Conservation (phyloP, 148 eudicot species). For the Bassia scoparia region DNA sequence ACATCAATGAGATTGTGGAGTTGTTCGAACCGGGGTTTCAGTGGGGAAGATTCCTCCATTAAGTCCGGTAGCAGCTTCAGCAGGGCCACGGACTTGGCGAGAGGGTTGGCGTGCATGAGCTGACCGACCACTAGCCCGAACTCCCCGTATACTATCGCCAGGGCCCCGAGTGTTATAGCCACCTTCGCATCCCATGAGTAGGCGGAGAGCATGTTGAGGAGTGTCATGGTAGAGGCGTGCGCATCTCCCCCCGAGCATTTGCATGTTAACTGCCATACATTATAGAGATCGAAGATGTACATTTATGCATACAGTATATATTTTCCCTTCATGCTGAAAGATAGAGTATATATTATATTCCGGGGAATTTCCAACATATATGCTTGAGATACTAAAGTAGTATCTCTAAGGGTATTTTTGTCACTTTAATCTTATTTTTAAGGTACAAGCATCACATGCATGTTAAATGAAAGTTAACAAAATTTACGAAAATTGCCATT, state of each 20-base stretch:
- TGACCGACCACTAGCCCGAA: constrained; percentile 79
- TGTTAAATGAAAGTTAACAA: too few relatives aligned
- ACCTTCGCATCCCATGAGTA: constrained; percentile 89
- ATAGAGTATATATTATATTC: too few relatives aligned
- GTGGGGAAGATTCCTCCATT: constrained; percentile 42
- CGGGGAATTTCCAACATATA: too few relatives aligned
- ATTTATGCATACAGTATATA: too few relatives aligned
- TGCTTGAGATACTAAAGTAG: too few relatives aligned
- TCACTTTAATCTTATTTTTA: too few relatives aligned
- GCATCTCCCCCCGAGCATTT: constrained; percentile 82
- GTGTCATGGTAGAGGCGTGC: constrained; percentile 62
- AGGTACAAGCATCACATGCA: too few relatives aligned
- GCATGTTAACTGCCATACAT: constrained; percentile 56
- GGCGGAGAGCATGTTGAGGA: constrained; percentile 58
- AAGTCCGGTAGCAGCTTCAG: constrained; percentile 74
- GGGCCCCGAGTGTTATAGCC: constrained; percentile 62
- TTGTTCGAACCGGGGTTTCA: constrained; percentile 59
- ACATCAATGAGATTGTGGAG: constrained; percentile 51
- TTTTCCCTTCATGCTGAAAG: too few relatives aligned
- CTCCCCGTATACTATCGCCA: constrained; percentile 69
- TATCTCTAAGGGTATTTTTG: too few relatives aligned
- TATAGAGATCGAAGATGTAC: background rate
- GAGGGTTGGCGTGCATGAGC: constrained; percentile 43
- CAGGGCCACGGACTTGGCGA: constrained; percentile 73
- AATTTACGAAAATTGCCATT: too few relatives aligned